A percentile compares a stretch with the other conserved stretches of the same genome.
Conservation (phyloP, 2,329 filamentous ascomycete species). For the Calonectria crousiana region DNA sequence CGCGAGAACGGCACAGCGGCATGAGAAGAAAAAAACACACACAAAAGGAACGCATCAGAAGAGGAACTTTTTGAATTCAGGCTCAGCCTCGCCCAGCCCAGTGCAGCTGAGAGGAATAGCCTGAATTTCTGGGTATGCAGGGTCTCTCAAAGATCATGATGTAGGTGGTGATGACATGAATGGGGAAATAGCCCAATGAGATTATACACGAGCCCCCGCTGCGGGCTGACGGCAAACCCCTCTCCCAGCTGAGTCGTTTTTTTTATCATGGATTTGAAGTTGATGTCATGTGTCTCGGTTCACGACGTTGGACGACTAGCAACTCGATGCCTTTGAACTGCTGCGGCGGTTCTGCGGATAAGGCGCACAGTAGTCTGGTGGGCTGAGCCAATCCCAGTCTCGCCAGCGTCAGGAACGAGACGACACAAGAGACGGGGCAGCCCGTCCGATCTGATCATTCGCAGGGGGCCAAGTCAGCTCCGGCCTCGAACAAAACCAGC, state of each 20-base stretch:
- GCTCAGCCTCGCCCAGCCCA: not conserved
- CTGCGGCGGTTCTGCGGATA: not conserved
- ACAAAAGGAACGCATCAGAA: not conserved
- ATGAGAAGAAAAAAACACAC: not conserved
- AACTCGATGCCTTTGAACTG: no score
- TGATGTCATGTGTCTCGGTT: not conserved
- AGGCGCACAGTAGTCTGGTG: not conserved
- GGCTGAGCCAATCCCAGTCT: not conserved
- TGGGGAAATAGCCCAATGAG: not conserved
- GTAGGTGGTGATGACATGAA: not conserved
- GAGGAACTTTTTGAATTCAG: not conserved
- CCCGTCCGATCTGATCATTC: not conserved
- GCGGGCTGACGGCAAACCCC: not conserved
- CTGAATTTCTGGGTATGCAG: not conserved
- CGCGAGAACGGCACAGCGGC: not conserved
- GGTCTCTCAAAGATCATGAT: not conserved
- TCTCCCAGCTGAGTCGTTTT: not conserved
- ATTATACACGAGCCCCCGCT: not conserved
- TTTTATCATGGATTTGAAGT: not conserved
- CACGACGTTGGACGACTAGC: not conserved
- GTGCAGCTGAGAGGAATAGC: not conserved
- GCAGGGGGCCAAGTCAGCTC: not conserved
- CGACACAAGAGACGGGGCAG: not conserved
- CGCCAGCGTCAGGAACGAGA: not conserved
- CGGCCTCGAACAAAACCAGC: not conserved